phyloP scores from a whole-genome alignment of 345 rosid genomes.

The Heritiera fomes region DNA sequence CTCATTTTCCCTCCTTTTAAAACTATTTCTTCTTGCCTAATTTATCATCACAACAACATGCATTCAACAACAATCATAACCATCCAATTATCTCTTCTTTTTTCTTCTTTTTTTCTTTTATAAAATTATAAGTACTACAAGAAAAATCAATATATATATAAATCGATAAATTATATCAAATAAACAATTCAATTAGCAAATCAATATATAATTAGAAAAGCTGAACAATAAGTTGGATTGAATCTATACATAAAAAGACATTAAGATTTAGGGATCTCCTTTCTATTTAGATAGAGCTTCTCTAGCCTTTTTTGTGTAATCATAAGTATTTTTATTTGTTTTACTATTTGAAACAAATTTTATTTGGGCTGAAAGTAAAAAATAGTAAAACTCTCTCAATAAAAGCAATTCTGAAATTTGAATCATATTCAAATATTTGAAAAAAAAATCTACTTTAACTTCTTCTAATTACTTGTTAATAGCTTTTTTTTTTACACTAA shows the following conservation, averaged over 20 bases:
- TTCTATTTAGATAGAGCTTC: neutral
- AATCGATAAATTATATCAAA: neutral
- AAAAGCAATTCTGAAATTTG: no score
- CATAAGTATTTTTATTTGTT: no score
- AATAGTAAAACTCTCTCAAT: no score
- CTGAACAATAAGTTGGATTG: no score
- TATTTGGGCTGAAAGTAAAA: no score
- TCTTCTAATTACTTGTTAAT: no score
- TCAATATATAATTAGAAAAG: neutral
- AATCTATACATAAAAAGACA: no score
- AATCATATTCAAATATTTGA: no score
- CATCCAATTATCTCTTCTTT: neutral
- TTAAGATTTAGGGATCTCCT: no score
- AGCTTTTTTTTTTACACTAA: neutral
- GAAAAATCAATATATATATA: neutral
- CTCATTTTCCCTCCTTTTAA: neutral
- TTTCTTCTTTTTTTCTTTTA: no score
- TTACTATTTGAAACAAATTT: no score
- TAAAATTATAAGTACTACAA: neutral
- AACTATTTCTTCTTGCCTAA: slow-evolving; percentile 13
- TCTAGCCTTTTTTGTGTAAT: neutral
- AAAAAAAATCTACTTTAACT: no score
- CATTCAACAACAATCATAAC: slow-evolving; percentile 11
- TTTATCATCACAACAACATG: slow-evolving; percentile 31
- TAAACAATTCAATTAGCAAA: neutral